Evolutionary conservation across 495 filamentous ascomycete genomes (phyloP), one percentile per base, ranked within the genome.

Genomic region (Neurospora sublineolata): DNA sequence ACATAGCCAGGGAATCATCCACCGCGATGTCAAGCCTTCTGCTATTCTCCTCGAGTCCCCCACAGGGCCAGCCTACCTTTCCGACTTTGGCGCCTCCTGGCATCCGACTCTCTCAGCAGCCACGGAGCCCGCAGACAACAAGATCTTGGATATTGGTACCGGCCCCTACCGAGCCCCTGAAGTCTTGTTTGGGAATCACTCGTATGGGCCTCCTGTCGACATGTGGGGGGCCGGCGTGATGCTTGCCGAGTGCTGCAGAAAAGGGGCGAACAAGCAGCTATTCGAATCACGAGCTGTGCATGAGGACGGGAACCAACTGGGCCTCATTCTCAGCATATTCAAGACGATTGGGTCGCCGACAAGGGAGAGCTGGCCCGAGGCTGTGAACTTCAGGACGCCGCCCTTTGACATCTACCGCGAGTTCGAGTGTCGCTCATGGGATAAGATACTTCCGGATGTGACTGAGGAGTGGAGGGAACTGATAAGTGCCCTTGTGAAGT

Each of bases 41-140:
- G 96, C 97, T 74, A 87, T 99, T 68, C 83, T 98, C 42, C 85
- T 98, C 72, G 79, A 86, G 44, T 87, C 88, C 1, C 82, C 85
- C 0, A 78, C 84, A n/a, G 91, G 92, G 2, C 89, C 91, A 2
- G 91, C 92, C 4, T 90, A 89, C 68, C 83, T 99, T 23, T 88
- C 91, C 18, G 95, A 99, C 80, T 98, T 99, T 82, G 95, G 95
- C 27, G 94, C 94, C 42, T 88, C 94, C 9, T 97, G 92, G 91
- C 87, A 89, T 72, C 87, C 90, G 10, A 77, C 82, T 3, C 68
- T 83, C 11, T 90, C 89, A 38, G 70, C 83, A 3, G 77, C 80
- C 2, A 85, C 87, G 18, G 94, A 98, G 77, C 87, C 89, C 10
- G 73, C 83, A 10, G 79, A 86, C 68, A 73, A 85, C 68, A 98